Evolutionary conservation across 768 basidiomycete species (phyloP).

Genomic region (Naganishia antarctica): DNA sequence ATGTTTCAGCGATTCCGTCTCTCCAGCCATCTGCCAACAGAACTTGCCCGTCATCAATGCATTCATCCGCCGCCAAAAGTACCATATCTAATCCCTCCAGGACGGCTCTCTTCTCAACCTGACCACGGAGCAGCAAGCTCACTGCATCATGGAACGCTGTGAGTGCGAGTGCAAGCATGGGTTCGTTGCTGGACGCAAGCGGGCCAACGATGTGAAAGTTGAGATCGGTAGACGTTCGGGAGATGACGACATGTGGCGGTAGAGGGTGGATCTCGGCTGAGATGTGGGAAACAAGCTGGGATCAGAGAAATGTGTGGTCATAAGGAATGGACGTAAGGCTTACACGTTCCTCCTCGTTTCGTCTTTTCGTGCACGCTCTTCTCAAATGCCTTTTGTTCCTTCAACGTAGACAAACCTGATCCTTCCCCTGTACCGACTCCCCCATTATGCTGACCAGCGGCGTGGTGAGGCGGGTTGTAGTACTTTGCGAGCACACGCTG

Average conservation of each 20-base stretch:
- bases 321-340: constrained; percentile 34
- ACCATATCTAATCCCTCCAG: constrained; percentile 92
- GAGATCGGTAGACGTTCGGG: constrained; percentile 91
- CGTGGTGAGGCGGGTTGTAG: constrained; percentile 66
- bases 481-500: constrained; percentile 94
- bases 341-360: constrained; percentile 77
- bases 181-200: constrained; percentile 76
- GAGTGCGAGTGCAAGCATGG: constrained; percentile 86
- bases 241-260: constrained; percentile 83
- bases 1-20: not conserved
- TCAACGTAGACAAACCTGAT: constrained; percentile 55
- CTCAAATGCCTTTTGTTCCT: constrained; percentile 93
- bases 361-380: constrained; percentile 94
- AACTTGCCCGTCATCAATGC: constrained; percentile 90
- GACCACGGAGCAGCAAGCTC: constrained; percentile 76
- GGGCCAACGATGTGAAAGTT: constrained; percentile 89
- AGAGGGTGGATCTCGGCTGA: constrained; percentile 87
- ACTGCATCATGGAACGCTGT: constrained; percentile 79
- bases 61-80: constrained; percentile 88
- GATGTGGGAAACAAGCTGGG: not conserved
- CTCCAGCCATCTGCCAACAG: not conserved
- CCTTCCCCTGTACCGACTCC: constrained; percentile 4
- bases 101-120: constrained; percentile 89
- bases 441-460: constrained; percentile 38
- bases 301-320: not conserved